phyloP scores from a whole-genome alignment of 805 yeast species.

The Kuraishia borneana region DNA sequence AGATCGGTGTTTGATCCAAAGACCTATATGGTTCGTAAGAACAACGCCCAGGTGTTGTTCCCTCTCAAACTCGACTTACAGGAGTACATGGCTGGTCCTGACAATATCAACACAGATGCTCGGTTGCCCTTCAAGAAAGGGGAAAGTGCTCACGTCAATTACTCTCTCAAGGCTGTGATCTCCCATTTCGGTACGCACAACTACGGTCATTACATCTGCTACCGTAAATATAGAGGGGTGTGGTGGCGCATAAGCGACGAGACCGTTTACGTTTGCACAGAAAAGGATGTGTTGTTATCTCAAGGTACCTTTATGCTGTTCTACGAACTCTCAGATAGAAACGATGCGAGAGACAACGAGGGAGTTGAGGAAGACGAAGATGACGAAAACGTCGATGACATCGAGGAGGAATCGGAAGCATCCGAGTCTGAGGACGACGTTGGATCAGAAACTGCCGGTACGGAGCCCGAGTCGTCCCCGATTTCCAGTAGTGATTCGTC shows the following conservation, averaged over 20 bases:
- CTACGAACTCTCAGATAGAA: slow-evolving; percentile 43
- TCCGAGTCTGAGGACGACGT: slow-evolving; percentile 3
- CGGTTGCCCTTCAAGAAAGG: slow-evolving; percentile 55
- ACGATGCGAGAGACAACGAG: slow-evolving; percentile 8
- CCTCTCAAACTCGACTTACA: slow-evolving; percentile 59
- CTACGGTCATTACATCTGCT: slow-evolving; percentile 94
- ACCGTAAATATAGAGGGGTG: slow-evolving; percentile 64
- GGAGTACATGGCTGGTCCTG: slow-evolving; percentile 57
- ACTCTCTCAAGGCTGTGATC: slow-evolving; percentile 74
- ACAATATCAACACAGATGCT: slow-evolving; percentile 71
- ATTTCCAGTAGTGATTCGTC: background rate
- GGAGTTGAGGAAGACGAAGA: slow-evolving; percentile 23
- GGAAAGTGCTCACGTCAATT: slow-evolving; percentile 34
- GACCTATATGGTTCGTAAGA: slow-evolving; percentile 75
- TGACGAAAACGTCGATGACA: slow-evolving; percentile 9
- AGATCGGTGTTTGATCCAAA: slow-evolving; percentile 87
- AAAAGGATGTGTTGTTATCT: slow-evolving; percentile 66
- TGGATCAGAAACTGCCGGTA: slow-evolving; percentile 21
- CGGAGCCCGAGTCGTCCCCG: slow-evolving; percentile 10
- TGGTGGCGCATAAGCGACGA: slow-evolving; percentile 98
- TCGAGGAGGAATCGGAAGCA: slow-evolving; percentile 13
- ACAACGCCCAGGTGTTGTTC: slow-evolving; percentile 72
- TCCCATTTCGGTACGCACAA: slow-evolving; percentile 94
- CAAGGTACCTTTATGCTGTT: slow-evolving; percentile 92
- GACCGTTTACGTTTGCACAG: slow-evolving; percentile 68